phyloP scores from a whole-genome alignment of 345 rosid species.

The Salix arbutifolia region DNA sequence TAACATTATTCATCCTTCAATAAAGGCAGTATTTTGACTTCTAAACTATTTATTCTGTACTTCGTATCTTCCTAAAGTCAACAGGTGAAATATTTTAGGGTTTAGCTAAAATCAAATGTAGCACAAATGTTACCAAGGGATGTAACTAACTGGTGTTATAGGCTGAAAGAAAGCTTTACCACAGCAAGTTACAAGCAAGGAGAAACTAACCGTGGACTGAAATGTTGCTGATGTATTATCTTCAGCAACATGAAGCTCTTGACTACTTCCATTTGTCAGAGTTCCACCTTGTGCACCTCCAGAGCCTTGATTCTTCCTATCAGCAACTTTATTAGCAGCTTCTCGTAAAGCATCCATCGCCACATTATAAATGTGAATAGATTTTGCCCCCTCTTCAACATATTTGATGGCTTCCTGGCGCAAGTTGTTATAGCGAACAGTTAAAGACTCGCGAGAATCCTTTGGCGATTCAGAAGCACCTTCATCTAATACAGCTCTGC shows the following conservation, averaged over 20 bases:
- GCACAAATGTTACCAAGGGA: neutral
- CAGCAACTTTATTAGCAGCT: conserved; percentile 48
- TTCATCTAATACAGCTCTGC: conserved; percentile 47
- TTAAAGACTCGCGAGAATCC: conserved; percentile 51
- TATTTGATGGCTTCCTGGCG: conserved; percentile 57
- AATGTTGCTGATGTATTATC: conserved; percentile 29
- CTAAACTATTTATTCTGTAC: too few species aligned
- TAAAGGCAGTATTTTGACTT: too few species aligned
- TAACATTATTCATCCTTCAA: neutral
- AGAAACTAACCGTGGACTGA: conserved; percentile 49
- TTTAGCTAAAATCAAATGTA: too few species aligned
- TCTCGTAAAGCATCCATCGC: conserved; percentile 53
- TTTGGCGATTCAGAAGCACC: conserved; percentile 30
- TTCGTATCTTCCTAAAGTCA: too few species aligned
- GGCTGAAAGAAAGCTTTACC: neutral
- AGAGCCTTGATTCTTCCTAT: conserved; percentile 36
- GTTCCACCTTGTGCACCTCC: conserved; percentile 29
- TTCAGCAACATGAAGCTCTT: conserved; percentile 35
- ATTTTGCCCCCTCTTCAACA: conserved; percentile 54
- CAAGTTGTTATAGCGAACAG: conserved; percentile 52
- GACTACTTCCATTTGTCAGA: conserved; percentile 39
- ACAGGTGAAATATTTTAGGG: too few species aligned
- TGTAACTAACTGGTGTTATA: neutral
- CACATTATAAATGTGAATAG: conserved; percentile 38
- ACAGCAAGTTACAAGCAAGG: neutral